Evolutionary conservation across 2,329 filamentous ascomycete species (phyloP).

Genomic region (Trichoderma lentiforme): DNA sequence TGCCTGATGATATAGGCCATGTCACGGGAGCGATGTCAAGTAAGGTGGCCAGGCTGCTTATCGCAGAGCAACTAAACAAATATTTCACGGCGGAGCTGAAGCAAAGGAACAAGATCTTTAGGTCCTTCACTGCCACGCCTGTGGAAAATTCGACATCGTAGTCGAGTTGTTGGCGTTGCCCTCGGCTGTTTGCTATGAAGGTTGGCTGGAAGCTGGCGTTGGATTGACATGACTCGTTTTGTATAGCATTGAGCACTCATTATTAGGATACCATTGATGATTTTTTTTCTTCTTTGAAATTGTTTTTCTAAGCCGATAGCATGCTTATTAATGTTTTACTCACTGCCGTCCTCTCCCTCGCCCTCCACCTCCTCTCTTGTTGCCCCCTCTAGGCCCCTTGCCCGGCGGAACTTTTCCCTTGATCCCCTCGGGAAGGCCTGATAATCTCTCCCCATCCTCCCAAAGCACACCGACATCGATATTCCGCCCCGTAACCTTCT

Average conservation of each 20-base stretch:
- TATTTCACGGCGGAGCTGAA: constrained; percentile 32
- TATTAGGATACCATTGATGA: not conserved
- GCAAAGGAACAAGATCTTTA: not conserved
- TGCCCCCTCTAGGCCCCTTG: constrained; percentile 44
- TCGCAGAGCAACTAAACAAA: constrained; percentile 40
- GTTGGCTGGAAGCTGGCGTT: not conserved
- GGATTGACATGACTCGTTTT: not conserved
- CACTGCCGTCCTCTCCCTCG: constrained; percentile 33
- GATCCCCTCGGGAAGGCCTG: constrained; percentile 62
- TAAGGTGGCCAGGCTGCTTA: constrained; percentile 34
- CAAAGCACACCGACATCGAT: constrained; percentile 63
- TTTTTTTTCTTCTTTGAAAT: not conserved
- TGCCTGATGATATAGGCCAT: constrained; percentile 33
- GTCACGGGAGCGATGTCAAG: constrained; percentile 35
- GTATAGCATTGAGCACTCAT: not conserved
- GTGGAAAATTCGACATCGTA: not conserved
- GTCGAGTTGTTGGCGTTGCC: not conserved
- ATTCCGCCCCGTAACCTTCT: constrained; percentile 62
- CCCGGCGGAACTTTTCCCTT: constrained; percentile 47
- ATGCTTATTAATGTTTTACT: not conserved
- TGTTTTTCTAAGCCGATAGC: constrained; percentile 2
- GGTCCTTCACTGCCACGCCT: not conserved
- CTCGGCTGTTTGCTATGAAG: not conserved
- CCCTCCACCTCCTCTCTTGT: constrained; percentile 38
- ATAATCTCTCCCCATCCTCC: constrained; percentile 63